These are phyloP conservation scores for Shiraia sp. DNA, from an alignment of 2,329 filamentous ascomycete genomes.

Conservation along the genomic window DNA sequence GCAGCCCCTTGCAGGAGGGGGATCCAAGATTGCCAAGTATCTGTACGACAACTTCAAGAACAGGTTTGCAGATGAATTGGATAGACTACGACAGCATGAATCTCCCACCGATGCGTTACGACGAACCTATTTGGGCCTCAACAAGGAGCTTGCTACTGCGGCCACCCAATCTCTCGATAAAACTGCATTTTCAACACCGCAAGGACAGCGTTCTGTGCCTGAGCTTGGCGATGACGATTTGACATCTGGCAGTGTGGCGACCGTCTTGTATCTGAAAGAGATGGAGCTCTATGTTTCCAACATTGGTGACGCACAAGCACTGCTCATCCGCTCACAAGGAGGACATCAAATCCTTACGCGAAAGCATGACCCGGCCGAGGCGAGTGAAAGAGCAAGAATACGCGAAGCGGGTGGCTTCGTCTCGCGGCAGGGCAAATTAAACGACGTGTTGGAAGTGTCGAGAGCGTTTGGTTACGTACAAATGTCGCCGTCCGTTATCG, in stretches of 20 bases:
- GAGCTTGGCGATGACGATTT: slow-evolving; percentile 88
- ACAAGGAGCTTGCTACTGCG: slow-evolving; percentile 89
- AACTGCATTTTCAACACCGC: slow-evolving; percentile 42
- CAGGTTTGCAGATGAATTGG: slow-evolving; percentile 81
- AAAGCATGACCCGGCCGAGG: slow-evolving; percentile 92
- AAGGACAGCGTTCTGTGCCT: slow-evolving; percentile 66
- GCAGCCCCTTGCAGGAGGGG: slow-evolving; percentile 82
- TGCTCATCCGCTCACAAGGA: slow-evolving; percentile 88
- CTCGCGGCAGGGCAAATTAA: slow-evolving; percentile 89
- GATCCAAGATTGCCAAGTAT: slow-evolving; percentile 95
- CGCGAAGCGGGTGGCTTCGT: slow-evolving; percentile 95
- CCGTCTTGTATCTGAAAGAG: slow-evolving; percentile 84
- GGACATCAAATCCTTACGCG: slow-evolving; percentile 80
- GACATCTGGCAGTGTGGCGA: slow-evolving; percentile 87
- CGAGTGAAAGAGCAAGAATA: slow-evolving; percentile 81
- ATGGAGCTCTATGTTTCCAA: slow-evolving; percentile 94
- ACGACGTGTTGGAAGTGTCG: slow-evolving; percentile 88
- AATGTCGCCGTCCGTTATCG: slow-evolving; percentile 89
- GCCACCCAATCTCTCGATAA: slow-evolving; percentile 82
- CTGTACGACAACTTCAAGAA: slow-evolving; percentile 93
- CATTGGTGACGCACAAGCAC: slow-evolving; percentile 92
- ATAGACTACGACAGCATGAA: slow-evolving; percentile 70
- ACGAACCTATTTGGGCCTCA: slow-evolving; percentile 83
- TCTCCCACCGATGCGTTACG: slow-evolving; percentile 81
- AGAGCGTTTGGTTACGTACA: slow-evolving; percentile 94